Percentiles rank a stretch among this genome's conserved stretches.
Conservation (phyloP, 2,329 filamentous ascomycete genomes). For the Calonectria ilicicola region DNA sequence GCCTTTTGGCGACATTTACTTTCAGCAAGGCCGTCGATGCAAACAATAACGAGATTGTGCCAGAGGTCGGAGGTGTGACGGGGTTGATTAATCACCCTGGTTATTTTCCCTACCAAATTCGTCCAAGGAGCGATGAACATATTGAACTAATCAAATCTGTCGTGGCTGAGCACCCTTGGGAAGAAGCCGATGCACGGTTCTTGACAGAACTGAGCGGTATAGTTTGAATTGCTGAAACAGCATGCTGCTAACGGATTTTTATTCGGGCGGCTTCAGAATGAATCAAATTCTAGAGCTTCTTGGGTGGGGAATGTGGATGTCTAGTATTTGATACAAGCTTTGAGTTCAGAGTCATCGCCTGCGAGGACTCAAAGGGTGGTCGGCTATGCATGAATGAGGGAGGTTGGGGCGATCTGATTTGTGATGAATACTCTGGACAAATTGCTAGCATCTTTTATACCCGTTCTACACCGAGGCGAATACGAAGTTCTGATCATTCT, state of each 20-base stretch:
- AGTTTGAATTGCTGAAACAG: background rate
- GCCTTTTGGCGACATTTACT: slow-evolving; percentile 59
- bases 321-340: too few species aligned
- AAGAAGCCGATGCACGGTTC: background rate
- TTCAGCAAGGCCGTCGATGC: slow-evolving; percentile 45
- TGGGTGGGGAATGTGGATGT: too few species aligned
- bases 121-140: background rate
- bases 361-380: too few species aligned
- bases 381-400: too few species aligned
- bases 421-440: too few species aligned
- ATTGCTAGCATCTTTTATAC: too few species aligned
- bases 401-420: too few species aligned
- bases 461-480: too few species aligned
- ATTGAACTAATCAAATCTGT: background rate
- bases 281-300: too few species aligned
- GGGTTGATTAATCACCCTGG: background rate
- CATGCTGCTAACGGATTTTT: too few species aligned
- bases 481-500: background rate
- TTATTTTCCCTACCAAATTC: background rate
- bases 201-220: background rate
- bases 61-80: background rate
- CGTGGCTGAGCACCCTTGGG: background rate
- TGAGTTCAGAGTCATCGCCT: too few species aligned
- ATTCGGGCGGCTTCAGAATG: too few species aligned
- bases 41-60: background rate